A percentile compares a stretch with the other conserved stretches of the same genome.
Evolutionary conservation across 2,329 filamentous ascomycete genomes (phyloP).

Genomic region (Mycocentrospora acerina): DNA sequence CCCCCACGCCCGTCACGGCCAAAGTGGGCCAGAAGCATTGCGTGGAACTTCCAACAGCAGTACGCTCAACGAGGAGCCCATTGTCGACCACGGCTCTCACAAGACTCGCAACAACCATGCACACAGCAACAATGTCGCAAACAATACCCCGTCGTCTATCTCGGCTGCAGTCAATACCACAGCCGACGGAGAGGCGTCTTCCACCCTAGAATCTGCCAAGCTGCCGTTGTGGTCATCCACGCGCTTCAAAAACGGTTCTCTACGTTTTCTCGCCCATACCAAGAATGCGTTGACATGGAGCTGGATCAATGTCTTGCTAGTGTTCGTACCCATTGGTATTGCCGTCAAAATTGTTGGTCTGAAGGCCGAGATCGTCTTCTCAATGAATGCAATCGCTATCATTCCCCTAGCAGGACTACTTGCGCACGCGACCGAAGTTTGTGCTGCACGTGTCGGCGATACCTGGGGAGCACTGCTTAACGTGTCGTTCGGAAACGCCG

Average conservation of each 20-base stretch:
- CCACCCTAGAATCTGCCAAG: slow-evolving; percentile 53
- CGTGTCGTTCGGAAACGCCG: slow-evolving; percentile 55
- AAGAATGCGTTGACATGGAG: slow-evolving; percentile 67
- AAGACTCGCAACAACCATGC: slow-evolving; percentile 10
- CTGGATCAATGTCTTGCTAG: slow-evolving; percentile 74
- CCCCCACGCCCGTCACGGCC: slow-evolving; percentile 18
- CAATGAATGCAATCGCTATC: slow-evolving; percentile 55
- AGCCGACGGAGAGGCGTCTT: slow-evolving; percentile 53
- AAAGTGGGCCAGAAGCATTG: slow-evolving; percentile 11
- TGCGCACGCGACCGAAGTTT: slow-evolving; percentile 52
- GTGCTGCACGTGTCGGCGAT: slow-evolving; percentile 51
- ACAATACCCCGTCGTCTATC: slow-evolving; percentile 30
- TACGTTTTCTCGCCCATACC: slow-evolving; percentile 56
- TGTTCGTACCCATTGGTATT: slow-evolving; percentile 80
- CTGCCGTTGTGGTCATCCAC: slow-evolving; percentile 45
- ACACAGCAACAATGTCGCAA: slow-evolving; percentile 27
- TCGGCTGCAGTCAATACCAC: slow-evolving; percentile 49
- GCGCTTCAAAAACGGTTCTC: slow-evolving; percentile 54
- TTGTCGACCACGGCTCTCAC: slow-evolving; percentile 4
- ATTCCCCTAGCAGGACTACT: slow-evolving; percentile 53
- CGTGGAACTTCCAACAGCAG: slow-evolving; percentile 16
- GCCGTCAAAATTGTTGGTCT: slow-evolving; percentile 53
- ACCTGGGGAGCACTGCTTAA: slow-evolving; percentile 54
- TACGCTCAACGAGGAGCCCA: slow-evolving; percentile 26
- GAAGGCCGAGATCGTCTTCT: slow-evolving; percentile 49